Conservation (phyloP, 257 asterid species). For the Solanum paucissectum region DNA sequence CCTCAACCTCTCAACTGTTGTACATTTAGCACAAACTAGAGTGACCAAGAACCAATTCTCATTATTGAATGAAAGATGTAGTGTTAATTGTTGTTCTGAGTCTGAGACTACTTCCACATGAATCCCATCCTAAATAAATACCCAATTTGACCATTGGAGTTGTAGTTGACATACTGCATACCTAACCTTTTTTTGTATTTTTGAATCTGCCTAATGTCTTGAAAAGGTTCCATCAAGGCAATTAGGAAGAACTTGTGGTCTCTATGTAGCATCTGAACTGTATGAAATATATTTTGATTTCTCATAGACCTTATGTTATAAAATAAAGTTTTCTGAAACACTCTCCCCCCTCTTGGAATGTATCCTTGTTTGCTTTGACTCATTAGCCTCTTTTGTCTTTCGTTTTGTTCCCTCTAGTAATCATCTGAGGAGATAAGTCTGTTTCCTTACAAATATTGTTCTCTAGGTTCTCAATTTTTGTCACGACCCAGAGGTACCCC, state of each 20-base stretch:
- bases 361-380: no score
- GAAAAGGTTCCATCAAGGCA: not conserved
- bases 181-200: no score
- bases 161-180: no score
- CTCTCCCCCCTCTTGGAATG: not conserved
- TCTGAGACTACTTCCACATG: not conserved
- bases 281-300: not conserved
- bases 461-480: no score
- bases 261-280: not conserved
- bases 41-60: not conserved
- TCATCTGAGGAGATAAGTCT: no score
- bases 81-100: not conserved
- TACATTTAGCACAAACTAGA: not conserved
- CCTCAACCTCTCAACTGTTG: no score
- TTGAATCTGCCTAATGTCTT: not conserved
- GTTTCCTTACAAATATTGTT: no score
- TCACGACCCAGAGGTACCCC: no score
- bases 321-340: no score
- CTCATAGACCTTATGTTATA: not conserved
- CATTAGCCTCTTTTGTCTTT: no score
- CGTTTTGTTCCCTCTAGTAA: not conserved
- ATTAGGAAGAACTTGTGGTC: not conserved
- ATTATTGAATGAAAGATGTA: not conserved
- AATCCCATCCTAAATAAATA: no score
- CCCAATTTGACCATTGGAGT: no score